A percentile compares a stretch with the other conserved stretches of the same genome.
Evolutionary conservation across 768 basidiomycete genomes (phyloP).

Genomic region (Phylloporus rhodoxanthus): DNA sequence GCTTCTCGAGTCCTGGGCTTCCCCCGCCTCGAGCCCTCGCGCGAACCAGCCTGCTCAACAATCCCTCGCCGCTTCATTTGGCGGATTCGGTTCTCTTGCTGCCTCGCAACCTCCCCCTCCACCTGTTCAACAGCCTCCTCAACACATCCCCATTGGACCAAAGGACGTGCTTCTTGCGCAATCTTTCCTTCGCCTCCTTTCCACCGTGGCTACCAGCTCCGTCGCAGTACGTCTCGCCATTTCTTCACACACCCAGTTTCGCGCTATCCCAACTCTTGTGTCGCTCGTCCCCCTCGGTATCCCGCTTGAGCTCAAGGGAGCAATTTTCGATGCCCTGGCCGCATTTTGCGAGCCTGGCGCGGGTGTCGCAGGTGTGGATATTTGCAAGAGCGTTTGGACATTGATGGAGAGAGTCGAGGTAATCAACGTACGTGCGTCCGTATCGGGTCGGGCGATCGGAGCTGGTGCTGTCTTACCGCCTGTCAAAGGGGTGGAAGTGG

Average conservation of each 20-base stretch:
- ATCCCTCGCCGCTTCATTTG: constrained; percentile 28
- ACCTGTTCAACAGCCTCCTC: constrained; percentile 35
- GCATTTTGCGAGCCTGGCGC: constrained; percentile 83
- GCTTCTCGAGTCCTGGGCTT: constrained; percentile 69
- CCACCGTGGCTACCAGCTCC: constrained; percentile 69
- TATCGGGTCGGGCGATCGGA: constrained; percentile 21
- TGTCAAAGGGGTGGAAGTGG: constrained; percentile 76
- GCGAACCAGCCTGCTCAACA: constrained; percentile 41
- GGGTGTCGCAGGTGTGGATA: constrained; percentile 64
- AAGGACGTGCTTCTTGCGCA: constrained; percentile 77
- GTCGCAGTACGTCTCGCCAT: constrained; percentile 74
- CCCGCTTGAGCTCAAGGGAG: constrained; percentile 88
- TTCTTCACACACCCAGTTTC: constrained; percentile 69
- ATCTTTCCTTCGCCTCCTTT: constrained; percentile 74
- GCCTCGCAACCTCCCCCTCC: constrained; percentile 26
- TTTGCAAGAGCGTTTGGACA: constrained; percentile 78
- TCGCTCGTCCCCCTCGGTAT: constrained; percentile 72
- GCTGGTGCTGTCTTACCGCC: constrained; percentile 40
- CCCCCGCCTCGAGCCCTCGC: constrained; percentile 44
- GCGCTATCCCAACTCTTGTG: constrained; percentile 75
- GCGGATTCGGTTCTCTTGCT: constrained; percentile 27
- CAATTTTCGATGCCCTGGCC: constrained; percentile 72
- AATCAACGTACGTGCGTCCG: constrained; percentile 60
- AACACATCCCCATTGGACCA: constrained; percentile 45
- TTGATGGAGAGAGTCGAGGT: constrained; percentile 82